Conservation (phyloP, 2,329 filamentous ascomycete genomes). For the Cephalotrichum gorgonifer region DNA sequence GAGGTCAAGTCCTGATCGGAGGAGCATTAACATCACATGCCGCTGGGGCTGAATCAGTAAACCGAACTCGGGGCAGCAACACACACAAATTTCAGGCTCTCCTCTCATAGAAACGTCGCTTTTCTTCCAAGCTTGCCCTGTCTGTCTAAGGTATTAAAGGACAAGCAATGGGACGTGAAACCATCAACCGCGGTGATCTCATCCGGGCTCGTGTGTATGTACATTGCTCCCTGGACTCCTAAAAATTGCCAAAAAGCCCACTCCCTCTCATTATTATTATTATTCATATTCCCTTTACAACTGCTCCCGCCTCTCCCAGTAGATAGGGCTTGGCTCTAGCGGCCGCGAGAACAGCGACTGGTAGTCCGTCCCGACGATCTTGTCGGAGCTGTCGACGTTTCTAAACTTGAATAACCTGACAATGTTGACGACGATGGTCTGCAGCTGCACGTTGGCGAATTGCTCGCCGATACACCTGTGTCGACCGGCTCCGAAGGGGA, state of each 20-base stretch:
- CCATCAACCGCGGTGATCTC: too few species aligned
- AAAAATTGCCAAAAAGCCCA: not conserved
- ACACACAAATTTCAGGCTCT: too few species aligned
- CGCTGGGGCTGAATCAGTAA: too few species aligned
- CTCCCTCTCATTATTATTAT: not conserved
- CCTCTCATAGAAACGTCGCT: too few species aligned
- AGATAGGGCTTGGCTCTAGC: slow-evolving; percentile 57
- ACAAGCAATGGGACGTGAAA: too few species aligned
- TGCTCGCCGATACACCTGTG: slow-evolving; percentile 96
- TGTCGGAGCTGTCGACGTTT: slow-evolving; percentile 61
- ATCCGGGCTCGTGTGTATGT: too few species aligned
- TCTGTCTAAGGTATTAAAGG: too few species aligned
- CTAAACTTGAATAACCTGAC: slow-evolving; percentile 72
- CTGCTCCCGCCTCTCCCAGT: slow-evolving; percentile 61
- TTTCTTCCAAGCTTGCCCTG: too few species aligned
- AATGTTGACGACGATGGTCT: slow-evolving; percentile 69
- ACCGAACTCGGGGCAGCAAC: too few species aligned
- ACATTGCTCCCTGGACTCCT: too few species aligned
- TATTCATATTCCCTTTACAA: slow-evolving; percentile 8
- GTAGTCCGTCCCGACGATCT: slow-evolving; percentile 59
- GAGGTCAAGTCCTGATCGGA: too few species aligned
- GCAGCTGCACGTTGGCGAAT: slow-evolving; percentile 86
- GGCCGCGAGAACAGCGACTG: slow-evolving; percentile 65
- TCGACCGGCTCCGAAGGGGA: slow-evolving; percentile 86
- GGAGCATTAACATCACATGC: too few species aligned